phyloP scores from a whole-genome alignment of 257 asterid species.

The Fraxinus pennsylvanica region DNA sequence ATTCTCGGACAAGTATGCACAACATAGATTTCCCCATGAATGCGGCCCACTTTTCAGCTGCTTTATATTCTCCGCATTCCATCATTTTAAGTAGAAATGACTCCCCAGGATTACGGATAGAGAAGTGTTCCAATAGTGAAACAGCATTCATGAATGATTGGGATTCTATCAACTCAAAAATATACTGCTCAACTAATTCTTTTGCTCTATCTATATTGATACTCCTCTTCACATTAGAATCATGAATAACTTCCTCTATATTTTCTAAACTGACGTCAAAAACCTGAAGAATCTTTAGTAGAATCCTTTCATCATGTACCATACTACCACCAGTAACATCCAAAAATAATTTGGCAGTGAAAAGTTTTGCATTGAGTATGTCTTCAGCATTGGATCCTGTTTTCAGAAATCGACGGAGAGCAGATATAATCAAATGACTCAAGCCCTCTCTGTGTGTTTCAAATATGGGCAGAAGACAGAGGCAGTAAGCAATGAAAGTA shows the following conservation, averaged over 20 bases:
- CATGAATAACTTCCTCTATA: constrained; percentile 51
- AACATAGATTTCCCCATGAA: constrained; percentile 74
- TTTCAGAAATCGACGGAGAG: constrained; percentile 62
- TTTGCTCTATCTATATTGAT: constrained; percentile 42
- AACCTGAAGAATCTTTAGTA: constrained; percentile 63
- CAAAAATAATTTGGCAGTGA: constrained; percentile 66
- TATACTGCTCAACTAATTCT: constrained; percentile 60
- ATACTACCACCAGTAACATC: constrained; percentile 42
- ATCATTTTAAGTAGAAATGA: constrained; percentile 67
- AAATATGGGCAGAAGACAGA: constrained; percentile 59
- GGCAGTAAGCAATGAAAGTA: constrained; percentile 70
- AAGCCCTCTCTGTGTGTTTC: constrained; percentile 63
- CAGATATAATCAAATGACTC: constrained; percentile 78
- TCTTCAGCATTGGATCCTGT: constrained; percentile 46
- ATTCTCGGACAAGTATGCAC: constrained; percentile 66
- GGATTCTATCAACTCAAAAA: constrained; percentile 49
- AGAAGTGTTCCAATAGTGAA: constrained; percentile 68
- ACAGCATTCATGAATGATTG: constrained; percentile 66
- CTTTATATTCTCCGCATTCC: constrained; percentile 56
- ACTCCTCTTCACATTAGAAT: constrained; percentile 32
- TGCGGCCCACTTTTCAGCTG: constrained; percentile 95
- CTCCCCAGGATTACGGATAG: constrained; percentile 60
- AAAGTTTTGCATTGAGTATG: constrained; percentile 45
- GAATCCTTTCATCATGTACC: constrained; percentile 57
- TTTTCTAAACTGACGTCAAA: constrained; percentile 54